Evolutionary conservation across 352 stramenopile genomes (phyloP), one percentile per base, ranked within the genome.

Genomic region (Pythium apleroticum): DNA sequence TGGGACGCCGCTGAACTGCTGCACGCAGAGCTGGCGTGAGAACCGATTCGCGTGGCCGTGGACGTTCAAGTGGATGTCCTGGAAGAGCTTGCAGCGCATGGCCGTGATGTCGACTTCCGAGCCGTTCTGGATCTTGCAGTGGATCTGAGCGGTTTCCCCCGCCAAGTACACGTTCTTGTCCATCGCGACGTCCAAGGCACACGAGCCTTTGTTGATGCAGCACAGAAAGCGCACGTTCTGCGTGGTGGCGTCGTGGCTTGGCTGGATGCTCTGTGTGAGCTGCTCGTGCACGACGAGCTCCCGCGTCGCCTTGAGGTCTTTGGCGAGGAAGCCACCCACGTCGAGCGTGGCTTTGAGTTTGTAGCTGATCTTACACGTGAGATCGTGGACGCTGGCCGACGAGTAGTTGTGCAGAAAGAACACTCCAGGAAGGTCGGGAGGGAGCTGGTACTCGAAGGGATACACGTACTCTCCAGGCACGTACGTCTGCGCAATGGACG

Each of bases 151-250:
- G 2, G 63, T 72, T 31, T 79, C 73, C 2, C 73, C 73, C 0
- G 71, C 52, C 5, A 68, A 24, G 27, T 80, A 84, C 56, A 71
- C 63, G 14, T 75, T 68, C 56, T 79, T 75, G 58, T 75, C 70
- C 59, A 80, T 77, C 12, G 68, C 66, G 5, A 72, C 73, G 9
- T 69, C 58, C 24, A 80, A 39, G 24, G 65, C 33, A 55, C 72
- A 80, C 31, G 58, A 72, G 52, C 75, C 75, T 43, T 79, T 70
- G 62, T 68, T 53, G 50, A 78, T 73, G 57, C 67, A 83, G 59
- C 75, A 80, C 5, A 83, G 48, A 9, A 76, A 71, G n/a, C 61
- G 58, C 5, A 83, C 66, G 4, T 61, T 48, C 43, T 83, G 64
- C 7, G 57, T 59, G 22, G 63, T 79, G 10, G 62, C n/a, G 65